A percentile compares a stretch with the other conserved stretches of the same genome.
Conservation (phyloP, 2,329 filamentous ascomycete species). For the Pyrenophora graminea region DNA sequence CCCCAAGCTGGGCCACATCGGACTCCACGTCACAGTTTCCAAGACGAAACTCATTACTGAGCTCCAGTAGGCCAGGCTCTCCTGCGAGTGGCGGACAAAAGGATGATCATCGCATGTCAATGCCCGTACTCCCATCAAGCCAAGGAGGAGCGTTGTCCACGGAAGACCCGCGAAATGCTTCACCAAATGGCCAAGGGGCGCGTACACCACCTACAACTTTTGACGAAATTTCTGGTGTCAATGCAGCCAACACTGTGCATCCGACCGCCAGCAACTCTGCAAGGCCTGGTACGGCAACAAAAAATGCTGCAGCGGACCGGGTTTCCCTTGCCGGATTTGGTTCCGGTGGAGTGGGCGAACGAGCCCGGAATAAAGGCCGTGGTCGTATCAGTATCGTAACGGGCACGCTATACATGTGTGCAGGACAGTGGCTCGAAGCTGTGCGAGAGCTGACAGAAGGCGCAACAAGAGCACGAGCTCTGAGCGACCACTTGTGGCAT, state of each 20-base stretch:
- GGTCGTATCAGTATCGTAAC: conserved; percentile 78
- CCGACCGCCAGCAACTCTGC: conserved; percentile 41
- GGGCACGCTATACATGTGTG: conserved; percentile 83
- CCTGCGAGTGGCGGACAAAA: conserved; percentile 57
- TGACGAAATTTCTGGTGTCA: conserved; percentile 46
- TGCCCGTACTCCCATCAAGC: conserved; percentile 65
- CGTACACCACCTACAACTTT: conserved; percentile 56
- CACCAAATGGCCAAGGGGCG: conserved; percentile 33
- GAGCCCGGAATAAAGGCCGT: conserved; percentile 78
- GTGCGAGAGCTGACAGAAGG: conserved; percentile 81
- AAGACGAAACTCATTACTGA: conserved; percentile 38
- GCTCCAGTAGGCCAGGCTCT: conserved; percentile 34
- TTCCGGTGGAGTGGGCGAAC: conserved; percentile 68
- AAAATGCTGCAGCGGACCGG: conserved; percentile 63
- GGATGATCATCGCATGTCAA: conserved; percentile 74
- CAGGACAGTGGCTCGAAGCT: conserved; percentile 88
- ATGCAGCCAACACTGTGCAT: conserved; percentile 46
- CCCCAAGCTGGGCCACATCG: conserved; percentile 37
- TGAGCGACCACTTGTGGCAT: conserved; percentile 96
- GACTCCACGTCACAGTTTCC: conserved; percentile 31
- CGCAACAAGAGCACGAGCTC: conserved; percentile 73
- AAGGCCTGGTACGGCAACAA: conserved; percentile 52
- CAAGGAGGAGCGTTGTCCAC: conserved; percentile 27
- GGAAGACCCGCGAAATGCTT: conserved; percentile 36
- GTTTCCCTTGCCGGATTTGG: conserved; percentile 69